Evolutionary conservation across 805 yeast genomes (phyloP).

Genomic region (Candida parachauliodes): DNA sequence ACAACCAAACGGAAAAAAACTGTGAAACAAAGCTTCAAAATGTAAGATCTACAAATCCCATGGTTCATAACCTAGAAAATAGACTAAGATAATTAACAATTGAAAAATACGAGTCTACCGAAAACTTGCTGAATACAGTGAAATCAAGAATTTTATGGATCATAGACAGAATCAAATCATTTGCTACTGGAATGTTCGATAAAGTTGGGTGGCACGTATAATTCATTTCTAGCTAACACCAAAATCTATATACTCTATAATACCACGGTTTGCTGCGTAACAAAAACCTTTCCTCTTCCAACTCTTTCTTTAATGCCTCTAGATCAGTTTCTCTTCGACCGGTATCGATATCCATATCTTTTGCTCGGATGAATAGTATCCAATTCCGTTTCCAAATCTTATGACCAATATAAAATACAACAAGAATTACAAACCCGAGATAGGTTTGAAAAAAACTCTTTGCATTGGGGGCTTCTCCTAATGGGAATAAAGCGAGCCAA

Average conservation of each 20-base stretch:
- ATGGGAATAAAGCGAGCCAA: constrained; percentile 40
- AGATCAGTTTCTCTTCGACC: constrained; percentile 42
- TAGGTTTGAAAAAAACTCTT: constrained; percentile 32
- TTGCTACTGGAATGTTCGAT: no score
- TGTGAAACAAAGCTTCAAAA: no score
- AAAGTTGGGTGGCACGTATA: no score
- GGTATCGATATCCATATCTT: constrained; percentile 36
- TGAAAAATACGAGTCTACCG: no score
- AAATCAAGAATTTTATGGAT: no score
- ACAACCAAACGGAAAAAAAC: no score
- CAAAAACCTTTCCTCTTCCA: constrained; percentile 29
- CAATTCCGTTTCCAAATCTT: constrained; percentile 38
- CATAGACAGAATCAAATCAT: no score
- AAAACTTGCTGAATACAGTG: no score
- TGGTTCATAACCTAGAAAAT: no score
- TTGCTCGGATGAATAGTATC: constrained; percentile 32
- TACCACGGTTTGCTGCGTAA: constrained; percentile 31
- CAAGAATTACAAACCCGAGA: constrained; percentile 34
- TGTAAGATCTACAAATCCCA: no score
- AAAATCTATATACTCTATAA: constrained; percentile 29
- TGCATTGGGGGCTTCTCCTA: constrained; percentile 35
- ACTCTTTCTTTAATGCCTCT: constrained; percentile 34
- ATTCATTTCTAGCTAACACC: no score
- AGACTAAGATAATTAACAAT: no score
- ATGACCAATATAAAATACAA: constrained; percentile 37